phyloP scores from a whole-genome alignment of 257 asterid genomes.

The Penstemon davidsonii region DNA sequence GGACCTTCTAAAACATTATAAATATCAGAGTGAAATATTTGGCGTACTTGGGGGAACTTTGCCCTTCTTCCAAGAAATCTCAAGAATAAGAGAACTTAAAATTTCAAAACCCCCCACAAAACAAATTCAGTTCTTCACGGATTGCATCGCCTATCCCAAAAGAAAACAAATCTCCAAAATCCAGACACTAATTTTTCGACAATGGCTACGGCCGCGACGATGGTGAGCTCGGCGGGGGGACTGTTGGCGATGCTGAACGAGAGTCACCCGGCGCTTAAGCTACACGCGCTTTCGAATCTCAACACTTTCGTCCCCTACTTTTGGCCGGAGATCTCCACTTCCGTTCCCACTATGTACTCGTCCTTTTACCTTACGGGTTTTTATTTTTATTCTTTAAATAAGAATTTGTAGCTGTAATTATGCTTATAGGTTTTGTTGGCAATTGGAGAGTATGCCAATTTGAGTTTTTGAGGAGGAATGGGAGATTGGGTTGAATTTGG shows the following conservation, averaged over 20 bases:
- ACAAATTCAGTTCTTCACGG: too few species aligned
- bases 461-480: constrained; percentile 5
- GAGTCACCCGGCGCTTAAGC: constrained; percentile 68
- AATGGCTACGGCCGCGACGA: constrained; percentile 65
- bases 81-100: too few species aligned
- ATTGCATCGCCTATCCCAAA: neutral
- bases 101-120: too few species aligned
- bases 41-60: too few species aligned
- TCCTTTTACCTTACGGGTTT: neutral
- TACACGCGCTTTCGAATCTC: constrained; percentile 84
- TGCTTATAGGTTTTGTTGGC: neutral
- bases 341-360: constrained; percentile 69
- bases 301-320: constrained; percentile 72
- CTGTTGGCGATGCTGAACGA: constrained; percentile 93
- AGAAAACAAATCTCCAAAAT: constrained; percentile 23
- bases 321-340: constrained; percentile 96
- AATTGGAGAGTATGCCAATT: constrained; percentile 1
- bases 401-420: constrained; percentile 4
- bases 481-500: too few species aligned
- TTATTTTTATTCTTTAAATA: neutral
- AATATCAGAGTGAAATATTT: too few species aligned
- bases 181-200: constrained; percentile 22
- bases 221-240: constrained; percentile 90
- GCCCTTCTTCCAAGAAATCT: too few species aligned
- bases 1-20: too few species aligned